phyloP scores from a whole-genome alignment of 441 rosid genomes.

The Gossypium trilobum region DNA sequence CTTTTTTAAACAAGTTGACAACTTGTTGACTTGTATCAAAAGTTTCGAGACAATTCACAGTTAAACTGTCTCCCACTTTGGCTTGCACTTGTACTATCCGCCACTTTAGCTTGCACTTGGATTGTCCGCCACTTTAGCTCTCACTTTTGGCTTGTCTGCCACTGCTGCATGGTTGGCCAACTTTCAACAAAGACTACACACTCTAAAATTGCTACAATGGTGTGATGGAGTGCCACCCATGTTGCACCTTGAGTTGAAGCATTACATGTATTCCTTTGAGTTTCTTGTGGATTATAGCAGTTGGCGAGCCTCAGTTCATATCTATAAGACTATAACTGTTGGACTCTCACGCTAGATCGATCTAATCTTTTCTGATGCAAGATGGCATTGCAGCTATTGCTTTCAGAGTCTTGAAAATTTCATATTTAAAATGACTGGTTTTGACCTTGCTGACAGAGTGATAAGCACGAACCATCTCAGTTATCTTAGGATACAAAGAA shows the following conservation, averaged over 20 bases:
- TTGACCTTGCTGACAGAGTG: slow-evolving; percentile 84
- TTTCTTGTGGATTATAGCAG: slow-evolving; percentile 77
- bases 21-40: no score
- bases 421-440: slow-evolving; percentile 76
- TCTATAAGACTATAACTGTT: slow-evolving; percentile 20
- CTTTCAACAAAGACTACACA: slow-evolving; percentile 41
- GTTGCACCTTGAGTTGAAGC: slow-evolving; percentile 62
- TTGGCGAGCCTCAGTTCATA: slow-evolving; percentile 62
- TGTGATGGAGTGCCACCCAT: slow-evolving; percentile 64
- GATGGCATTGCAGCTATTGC: slow-evolving; percentile 94
- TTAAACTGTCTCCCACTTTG: no score
- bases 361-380: slow-evolving; percentile 62
- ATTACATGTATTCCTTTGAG: slow-evolving; percentile 83
- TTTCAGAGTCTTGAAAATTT: slow-evolving; percentile 48
- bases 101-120: no score
- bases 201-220: slow-evolving; percentile 68
- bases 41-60: no score
- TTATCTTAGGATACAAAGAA: slow-evolving; percentile 47
- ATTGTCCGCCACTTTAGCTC: no score
- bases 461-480: slow-evolving; percentile 35
- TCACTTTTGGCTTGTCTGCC: no score
- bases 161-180: no score
- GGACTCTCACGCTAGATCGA: slow-evolving; percentile 59
- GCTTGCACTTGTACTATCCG: no score
- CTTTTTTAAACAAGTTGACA: no score